A percentile compares a stretch with the other conserved stretches of the same genome.
Conservation (phyloP, 176 grass and related monocot genomes). For the Rhynchospora pubera region DNA sequence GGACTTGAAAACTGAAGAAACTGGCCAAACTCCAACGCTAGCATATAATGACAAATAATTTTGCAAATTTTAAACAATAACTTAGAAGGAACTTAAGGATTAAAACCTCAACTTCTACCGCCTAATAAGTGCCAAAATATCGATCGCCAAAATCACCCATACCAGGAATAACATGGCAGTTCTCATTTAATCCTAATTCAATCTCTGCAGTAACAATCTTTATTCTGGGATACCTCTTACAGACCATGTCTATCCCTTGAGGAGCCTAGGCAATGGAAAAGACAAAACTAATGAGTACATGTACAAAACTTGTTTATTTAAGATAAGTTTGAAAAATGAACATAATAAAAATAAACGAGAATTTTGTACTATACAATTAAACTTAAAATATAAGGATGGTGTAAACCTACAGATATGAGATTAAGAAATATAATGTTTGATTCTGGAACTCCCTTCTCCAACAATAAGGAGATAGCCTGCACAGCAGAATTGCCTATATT, state of each 20-base stretch:
- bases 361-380: neutral
- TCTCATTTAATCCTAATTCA: constrained; percentile 61
- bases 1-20: neutral
- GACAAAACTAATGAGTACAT: constrained; percentile 12
- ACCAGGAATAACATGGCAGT: constrained; percentile 73
- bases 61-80: neutral
- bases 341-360: neutral
- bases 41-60: neutral
- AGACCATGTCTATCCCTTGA: constrained; percentile 71
- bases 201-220: constrained; percentile 91
- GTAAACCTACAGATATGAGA: constrained; percentile 66
- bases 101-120: neutral
- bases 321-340: neutral
- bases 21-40: neutral
- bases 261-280: constrained; percentile 46
- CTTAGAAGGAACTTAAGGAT: neutral
- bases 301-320: neutral
- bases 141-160: constrained; percentile 88
- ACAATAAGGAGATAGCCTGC: constrained; percentile 78
- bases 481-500: constrained; percentile 70
- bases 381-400: neutral
- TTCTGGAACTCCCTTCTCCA: constrained; percentile 74
- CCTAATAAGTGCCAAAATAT: constrained; percentile 78
- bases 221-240: constrained; percentile 70
- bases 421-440: constrained; percentile 79